Evolutionary conservation across 2,329 filamentous ascomycete species (phyloP), one percentile per base, ranked within the genome.

Genomic region (Golovinomyces cichoracearum): DNA sequence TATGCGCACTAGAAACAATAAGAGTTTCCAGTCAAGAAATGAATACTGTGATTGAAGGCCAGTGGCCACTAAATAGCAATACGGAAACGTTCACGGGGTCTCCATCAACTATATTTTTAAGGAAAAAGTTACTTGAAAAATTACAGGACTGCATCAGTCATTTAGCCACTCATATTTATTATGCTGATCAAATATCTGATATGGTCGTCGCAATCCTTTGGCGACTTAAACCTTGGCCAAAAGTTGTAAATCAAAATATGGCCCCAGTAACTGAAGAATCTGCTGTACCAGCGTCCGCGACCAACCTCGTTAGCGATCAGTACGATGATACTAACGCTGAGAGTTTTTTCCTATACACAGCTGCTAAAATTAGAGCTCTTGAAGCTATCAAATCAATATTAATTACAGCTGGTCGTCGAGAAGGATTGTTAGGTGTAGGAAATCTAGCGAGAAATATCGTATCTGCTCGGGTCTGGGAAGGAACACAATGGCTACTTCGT

Each of bases 121-220:
- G 78, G 46, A 69, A 70, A 53, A 71, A 78, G 54, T 68, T 94
- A 15, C 65, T 93, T 25, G 63, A 68, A 29, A 73, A 78, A 27
- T 70, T 95, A 15, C 79, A 90, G 60, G 71, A 74, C 55, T 93
- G 83, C 63, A 85, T 94, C 52, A 84, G 84, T n/a, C 76, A 86
- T 60, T 68, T 98, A 25, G 85, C 86, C 2, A 93, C 83, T 0
- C 90, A 98, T 59, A 78, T 94, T 27, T 98, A 98, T 66, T 98
- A 98, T 61, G 83, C 83, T 1, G 88, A 95, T 57, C 90, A 98
- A 63, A 83, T 95, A 49, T 78, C 82, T 1, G 90, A 98, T 63
- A 94, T 95, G 84, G 76, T 94, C 47, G 73, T 77, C 19, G 76
- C 83, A 0, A 78, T 95, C 41, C 66, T 95, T 15, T 66, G 73